Evolutionary conservation across 208 protist genomes (phyloP), one percentile per base, ranked within the genome.

Genomic region (Herpetomonas samuelpessoai): DNA sequence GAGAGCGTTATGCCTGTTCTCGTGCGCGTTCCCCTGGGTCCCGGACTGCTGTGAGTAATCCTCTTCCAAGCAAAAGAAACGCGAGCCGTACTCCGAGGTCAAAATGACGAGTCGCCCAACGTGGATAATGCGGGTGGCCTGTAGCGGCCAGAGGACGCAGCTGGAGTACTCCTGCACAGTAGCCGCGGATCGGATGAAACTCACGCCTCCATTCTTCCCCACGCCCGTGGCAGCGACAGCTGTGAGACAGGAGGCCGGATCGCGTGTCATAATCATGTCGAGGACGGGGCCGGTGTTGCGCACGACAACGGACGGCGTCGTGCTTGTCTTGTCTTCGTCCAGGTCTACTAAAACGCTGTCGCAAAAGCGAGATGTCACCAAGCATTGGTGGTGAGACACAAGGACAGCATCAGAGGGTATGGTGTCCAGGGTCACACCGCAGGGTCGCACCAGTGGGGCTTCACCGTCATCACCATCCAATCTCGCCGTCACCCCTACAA

Each of bases 211-310:
- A 31, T 61, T 57, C 28, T 62, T 51, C 12, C 76, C 79, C 2
- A 91, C 68, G 39, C 89, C 89, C 2, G 79, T 88, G 52, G 74
- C 81, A 16, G 86, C 86, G 28, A 95, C 70, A 9, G 92, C 74
- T 56, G 72, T 91, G 48, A 52, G 44, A 19, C 62, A 65, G 2
- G 65, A 62, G 12, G 76, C 61, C 6, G 70, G 78, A 58, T 79
- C 81, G 0, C 60, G 54, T 12, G 76, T 60, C 24, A 81, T 73
- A 7, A 74, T 70, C 60, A 95, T 82, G 54, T 85, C 83, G 16
- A 92, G 59, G 2, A 92, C 80, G 0, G 85, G 85, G 21, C 88
- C 88, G 62, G 76, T 84, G 68, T 95, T 78, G 18, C 75, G 50
- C 19, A 91, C 31, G 1, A 91, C 68, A 4, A 62, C n/a, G n/a